Conservation (phyloP, 1,284 basidiomycete species). For the Puccinia coronata region DNA sequence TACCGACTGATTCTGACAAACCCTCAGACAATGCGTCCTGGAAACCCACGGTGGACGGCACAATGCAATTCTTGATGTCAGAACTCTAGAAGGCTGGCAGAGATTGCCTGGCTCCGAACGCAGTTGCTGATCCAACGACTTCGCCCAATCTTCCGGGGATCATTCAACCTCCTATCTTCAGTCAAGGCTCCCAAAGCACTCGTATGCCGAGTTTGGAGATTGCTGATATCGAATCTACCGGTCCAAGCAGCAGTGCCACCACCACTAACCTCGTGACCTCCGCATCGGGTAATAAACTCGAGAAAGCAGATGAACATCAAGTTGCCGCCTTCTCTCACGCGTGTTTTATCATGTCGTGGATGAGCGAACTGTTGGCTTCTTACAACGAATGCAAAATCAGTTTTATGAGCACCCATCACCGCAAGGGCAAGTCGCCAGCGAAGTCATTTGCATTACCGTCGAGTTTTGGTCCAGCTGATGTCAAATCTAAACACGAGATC, state of each 20-base stretch:
- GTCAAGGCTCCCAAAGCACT: too few relatives aligned
- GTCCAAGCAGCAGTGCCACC: constrained; percentile 1
- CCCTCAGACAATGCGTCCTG: constrained; percentile 23
- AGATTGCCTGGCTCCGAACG: too few relatives aligned
- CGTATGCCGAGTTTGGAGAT: too few relatives aligned
- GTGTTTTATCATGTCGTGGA: constrained; percentile 84
- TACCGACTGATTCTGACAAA: constrained; percentile 53
- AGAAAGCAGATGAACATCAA: constrained; percentile 35
- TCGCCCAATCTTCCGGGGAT: too few relatives aligned
- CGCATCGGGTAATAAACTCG: too few relatives aligned
- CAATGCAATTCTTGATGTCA: too few relatives aligned
- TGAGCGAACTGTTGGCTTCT: constrained; percentile 89
- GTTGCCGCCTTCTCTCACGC: constrained; percentile 55
- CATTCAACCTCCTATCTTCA: too few relatives aligned
- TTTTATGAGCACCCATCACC: too few relatives aligned
- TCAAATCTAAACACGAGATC: constrained; percentile 61
- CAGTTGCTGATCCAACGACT: too few relatives aligned
- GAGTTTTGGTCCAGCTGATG: constrained; percentile 61
- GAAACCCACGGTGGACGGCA: constrained; percentile 24
- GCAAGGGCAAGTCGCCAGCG: constrained; percentile 64
- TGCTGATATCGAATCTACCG: not conserved
- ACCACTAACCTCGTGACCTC: too few relatives aligned
- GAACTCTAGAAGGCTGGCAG: too few relatives aligned
- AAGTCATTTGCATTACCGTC: constrained; percentile 67
- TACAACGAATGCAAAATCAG: constrained; percentile 89